Conservation (phyloP, 2,329 filamentous ascomycete genomes). For the Golovinomyces cichoracearum region DNA sequence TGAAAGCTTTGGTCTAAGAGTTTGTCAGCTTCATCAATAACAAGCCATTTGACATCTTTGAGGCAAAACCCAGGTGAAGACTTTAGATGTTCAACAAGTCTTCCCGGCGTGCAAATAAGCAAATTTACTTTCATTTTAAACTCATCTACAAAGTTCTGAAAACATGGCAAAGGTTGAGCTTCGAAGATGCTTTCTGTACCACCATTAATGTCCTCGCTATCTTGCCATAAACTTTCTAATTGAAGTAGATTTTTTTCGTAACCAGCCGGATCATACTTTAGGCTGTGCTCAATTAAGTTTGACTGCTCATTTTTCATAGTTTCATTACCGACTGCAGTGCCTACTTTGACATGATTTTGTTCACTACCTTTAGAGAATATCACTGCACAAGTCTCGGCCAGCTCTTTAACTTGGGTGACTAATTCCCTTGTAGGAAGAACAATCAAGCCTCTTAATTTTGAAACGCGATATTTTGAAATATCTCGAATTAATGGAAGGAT, state of each 20-base stretch:
- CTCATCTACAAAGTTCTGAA: conserved; percentile 36
- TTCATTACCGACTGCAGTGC: conserved; percentile 59
- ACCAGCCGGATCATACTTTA: conserved; percentile 38
- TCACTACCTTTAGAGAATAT: conserved; percentile 26
- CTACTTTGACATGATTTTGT: conserved; percentile 48
- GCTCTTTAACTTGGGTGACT: conserved; percentile 59
- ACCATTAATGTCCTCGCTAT: conserved; percentile 21
- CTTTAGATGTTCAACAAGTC: conserved; percentile 72
- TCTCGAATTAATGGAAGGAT: conserved; percentile 61
- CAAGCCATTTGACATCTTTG: conserved; percentile 56
- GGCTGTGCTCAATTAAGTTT: conserved; percentile 34
- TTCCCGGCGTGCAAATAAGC: conserved; percentile 71
- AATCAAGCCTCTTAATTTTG: conserved; percentile 50
- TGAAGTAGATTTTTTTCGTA: conserved; percentile 22
- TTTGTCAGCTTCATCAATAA: conserved; percentile 86
- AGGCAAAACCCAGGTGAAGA: conserved; percentile 62
- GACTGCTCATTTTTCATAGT: conserved; percentile 40
- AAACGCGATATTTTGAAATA: conserved; percentile 36
- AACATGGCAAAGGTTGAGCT: conserved; percentile 16
- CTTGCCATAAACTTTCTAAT: conserved; percentile 21
- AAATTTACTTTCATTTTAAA: conserved; percentile 57
- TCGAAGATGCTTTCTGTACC: conserved; percentile 15
- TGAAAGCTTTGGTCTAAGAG: conserved; percentile 79
- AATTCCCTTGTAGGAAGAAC: conserved; percentile 79
- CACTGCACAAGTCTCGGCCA: conserved; percentile 46